Base-by-base conservation (phyloP, 495 filamentous ascomycete species). In the Aspergillus sclerotiicarbonarius region DNA sequence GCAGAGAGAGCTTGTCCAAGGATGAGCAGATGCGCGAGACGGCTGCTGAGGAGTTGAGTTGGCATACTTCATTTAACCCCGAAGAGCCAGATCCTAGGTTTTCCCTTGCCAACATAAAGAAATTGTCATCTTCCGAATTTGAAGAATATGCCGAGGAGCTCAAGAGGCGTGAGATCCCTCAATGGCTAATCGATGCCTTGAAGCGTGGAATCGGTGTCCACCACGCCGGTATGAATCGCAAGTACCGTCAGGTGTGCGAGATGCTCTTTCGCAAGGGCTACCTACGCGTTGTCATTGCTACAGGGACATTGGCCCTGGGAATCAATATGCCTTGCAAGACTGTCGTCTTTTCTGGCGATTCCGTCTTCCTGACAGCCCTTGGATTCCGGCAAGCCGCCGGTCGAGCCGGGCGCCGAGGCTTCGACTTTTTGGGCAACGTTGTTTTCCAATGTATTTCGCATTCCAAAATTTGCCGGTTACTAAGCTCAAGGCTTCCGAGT, bases 241-340 rank as follows among this genome's bases (percentile, higher is more conserved):
- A 83, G 54, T 92, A 91, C 64, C 82, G 90, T 47, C 85, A 91
- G 60, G 70, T 81, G 56, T 80, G 69, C 61, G 61, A 71, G 54
- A 73, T 69, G 0, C 72, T 91, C 0, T 92, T 92, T 69, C 80
- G 89, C 12, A 88, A 83, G 63, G 87, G 89, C 0, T 91, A 76
- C 58, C 72, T 91, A 9, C 76, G 84, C 5, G 84, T 90, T n/a
- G 82, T 91, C 9, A 80, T 92, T 45, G 89, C 89, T 0, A 92
- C 89, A 10, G 89, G 89, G 0, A 91, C 88, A 0, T 76, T 92
- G 12, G 84, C 84, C 33, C 72, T 92, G 20, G 89, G 89, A 68
- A 89, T 92, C 71, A 92, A 92, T 58, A 92, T 91, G 89, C 89
- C 89, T 19, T 91, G 89, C 64, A 88, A 88, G 62, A 92, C 89